Percentiles rank a stretch among this genome's conserved stretches.
These are phyloP conservation scores for Lepidium sativum DNA, from an alignment of 345 rosid species.

Conservation along the genomic window DNA sequence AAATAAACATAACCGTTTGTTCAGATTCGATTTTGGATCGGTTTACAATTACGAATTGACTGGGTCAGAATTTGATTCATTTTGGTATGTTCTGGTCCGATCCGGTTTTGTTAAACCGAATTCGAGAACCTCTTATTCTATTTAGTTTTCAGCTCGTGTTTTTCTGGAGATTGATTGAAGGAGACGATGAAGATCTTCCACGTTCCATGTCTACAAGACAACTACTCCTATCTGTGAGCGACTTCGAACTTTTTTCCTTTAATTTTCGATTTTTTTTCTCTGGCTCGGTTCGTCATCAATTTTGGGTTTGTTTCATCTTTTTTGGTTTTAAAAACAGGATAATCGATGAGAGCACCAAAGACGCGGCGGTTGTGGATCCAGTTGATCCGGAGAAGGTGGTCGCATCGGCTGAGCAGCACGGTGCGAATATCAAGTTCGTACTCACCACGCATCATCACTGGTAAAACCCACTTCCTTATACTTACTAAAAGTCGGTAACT, in stretches of 20 bases:
- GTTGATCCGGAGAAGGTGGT: constrained; percentile 73
- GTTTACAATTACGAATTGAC: not conserved
- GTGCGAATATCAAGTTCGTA: constrained; percentile 48
- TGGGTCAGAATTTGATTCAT: not conserved
- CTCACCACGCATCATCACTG: constrained; percentile 97
- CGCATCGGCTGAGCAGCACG: constrained; percentile 39
- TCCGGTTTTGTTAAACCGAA: not conserved
- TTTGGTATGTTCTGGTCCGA: not conserved
- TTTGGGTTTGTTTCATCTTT: not conserved
- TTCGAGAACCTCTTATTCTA: too few relatives aligned
- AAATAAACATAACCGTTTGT: not conserved
- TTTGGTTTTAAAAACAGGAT: constrained; percentile 28
- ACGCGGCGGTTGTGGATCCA: constrained; percentile 96
- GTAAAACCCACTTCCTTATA: constrained; percentile 24
- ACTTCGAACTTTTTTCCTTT: not conserved
- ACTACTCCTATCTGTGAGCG: constrained; percentile 74
- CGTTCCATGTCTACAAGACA: constrained; percentile 80
- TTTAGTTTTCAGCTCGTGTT: too few relatives aligned
- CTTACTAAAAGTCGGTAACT: not conserved
- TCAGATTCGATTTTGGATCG: constrained; percentile 7
- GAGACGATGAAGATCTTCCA: constrained; percentile 51
- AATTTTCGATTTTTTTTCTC: not conserved
- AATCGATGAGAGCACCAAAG: constrained; percentile 65
- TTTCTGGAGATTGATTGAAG: too few relatives aligned
- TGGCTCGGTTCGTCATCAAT: not conserved